Evolutionary conservation across 73 alveolate genomes (phyloP), one percentile per base, ranked within the genome.

Genomic region (Uronychia binucleata): DNA sequence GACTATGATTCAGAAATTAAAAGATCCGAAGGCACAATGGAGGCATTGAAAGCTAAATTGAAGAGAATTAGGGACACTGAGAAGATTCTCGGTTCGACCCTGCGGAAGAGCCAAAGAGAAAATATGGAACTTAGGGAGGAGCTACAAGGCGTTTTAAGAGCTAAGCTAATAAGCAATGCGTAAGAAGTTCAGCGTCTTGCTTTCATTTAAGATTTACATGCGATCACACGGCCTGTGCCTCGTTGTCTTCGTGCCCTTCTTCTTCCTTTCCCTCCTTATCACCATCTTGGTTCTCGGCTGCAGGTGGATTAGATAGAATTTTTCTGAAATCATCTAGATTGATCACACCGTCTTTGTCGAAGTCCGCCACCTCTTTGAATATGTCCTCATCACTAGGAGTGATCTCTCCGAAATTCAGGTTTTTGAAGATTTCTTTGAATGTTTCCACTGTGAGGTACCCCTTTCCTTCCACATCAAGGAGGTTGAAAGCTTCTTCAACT

Each of bases 361-460:
- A 84, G 67, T 90, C 92, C 30, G 95, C 95, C 14, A 90, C 95
- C 67, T 90, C 95, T 35, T 85, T 90, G 88, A 90, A 90, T 27
- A 90, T 90, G 79, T 90, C 95, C 75, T 90, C 95, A 85, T 90
- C 95, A 30, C 90, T 59, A 1, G 92, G 92, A 29, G 95, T 89
- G 32, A 90, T 90, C 81, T 90, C 93, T 1, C 95, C 95, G 76
- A 90, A 76, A 67, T 85, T 85, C 28, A 90, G 74, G 59, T 79
- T 85, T 59, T 84, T 79, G 46, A 85, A 90, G 75, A 90, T 85
- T 30, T 74, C 46, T 58, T 90, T 90, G 89, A 90, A 90, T 26
- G 95, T 90, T 31, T 90, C 95, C 26, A 90, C 88, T 8, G 92
- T 78, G 11, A 90, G 79, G 58, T 34, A 90, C 26, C 92, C 95